A percentile compares a stretch with the other conserved stretches of the same genome.
Conservation (phyloP, 805 yeast species). For the Wickerhamiella nectarea region DNA sequence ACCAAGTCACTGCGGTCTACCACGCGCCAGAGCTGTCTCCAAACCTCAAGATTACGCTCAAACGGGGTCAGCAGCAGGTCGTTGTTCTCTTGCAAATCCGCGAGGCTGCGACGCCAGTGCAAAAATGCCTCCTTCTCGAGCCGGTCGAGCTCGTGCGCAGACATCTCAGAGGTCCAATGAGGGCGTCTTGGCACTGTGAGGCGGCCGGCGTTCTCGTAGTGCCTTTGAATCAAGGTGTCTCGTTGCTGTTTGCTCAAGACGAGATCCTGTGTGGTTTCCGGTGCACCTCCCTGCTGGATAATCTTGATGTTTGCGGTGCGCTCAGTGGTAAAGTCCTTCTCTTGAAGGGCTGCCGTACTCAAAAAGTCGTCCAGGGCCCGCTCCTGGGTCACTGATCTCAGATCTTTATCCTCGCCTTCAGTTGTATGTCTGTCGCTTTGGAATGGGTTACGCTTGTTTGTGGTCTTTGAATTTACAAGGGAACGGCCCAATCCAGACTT, state of each 20-base stretch:
- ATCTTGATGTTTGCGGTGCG: slow-evolving; percentile 70
- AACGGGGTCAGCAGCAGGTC: slow-evolving; percentile 87
- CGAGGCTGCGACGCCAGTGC: slow-evolving; percentile 87
- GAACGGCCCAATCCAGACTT: slow-evolving; percentile 76
- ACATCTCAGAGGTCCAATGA: slow-evolving; percentile 58
- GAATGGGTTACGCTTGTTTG: slow-evolving; percentile 48
- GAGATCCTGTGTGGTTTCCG: slow-evolving; percentile 37
- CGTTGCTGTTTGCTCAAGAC: slow-evolving; percentile 56
- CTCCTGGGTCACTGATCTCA: slow-evolving; percentile 91
- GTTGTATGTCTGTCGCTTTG: slow-evolving; percentile 75
- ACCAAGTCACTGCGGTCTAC: slow-evolving; percentile 87
- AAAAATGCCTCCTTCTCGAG: slow-evolving; percentile 82
- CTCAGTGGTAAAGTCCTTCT: slow-evolving; percentile 91
- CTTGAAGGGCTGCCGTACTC: slow-evolving; percentile 89
- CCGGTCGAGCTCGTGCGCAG: slow-evolving; percentile 66
- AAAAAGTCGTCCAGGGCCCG: slow-evolving; percentile 86
- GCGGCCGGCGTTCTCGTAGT: slow-evolving; percentile 38
- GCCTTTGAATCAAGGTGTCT: slow-evolving; percentile 40
- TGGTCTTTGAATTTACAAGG: slow-evolving; percentile 55
- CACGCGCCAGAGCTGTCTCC: slow-evolving; percentile 98
- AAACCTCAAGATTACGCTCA: slow-evolving; percentile 92
- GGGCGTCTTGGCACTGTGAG: slow-evolving; percentile 92
- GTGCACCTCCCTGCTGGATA: slow-evolving; percentile 37
- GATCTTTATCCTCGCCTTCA: slow-evolving; percentile 65
- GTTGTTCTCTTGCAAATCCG: slow-evolving; percentile 67